Base-by-base conservation (phyloP, 345 rosid genomes). In the Hibiscus mutabilis region DNA sequence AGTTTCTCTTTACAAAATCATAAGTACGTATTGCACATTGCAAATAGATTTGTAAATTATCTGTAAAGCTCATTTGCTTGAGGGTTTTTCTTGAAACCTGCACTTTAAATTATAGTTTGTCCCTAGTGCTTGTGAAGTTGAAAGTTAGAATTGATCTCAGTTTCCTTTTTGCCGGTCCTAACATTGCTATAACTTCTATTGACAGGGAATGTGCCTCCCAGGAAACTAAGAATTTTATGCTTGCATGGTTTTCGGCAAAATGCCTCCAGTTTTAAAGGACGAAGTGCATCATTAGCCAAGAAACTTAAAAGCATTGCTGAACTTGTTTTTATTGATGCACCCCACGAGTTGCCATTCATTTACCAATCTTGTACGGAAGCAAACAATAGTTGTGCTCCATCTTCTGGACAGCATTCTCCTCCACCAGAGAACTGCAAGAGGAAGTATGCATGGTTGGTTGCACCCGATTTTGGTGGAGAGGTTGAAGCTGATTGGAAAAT, bases 161-260 rank as follows among this genome's bases (percentile, higher is more conserved):
- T 52, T 69, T 51, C 24, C 22, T 9, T 55, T 18, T 27, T 8
- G 7, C 24, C 4, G 52, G 33, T 49, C 49, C 68, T 76, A 62
- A 75, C 33, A 8, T 42, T 7, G 64, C 65, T 31, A 10, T 47
- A 58, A 66, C 56, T 49, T 13, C 18, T 74, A 5, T 46, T 2
- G 42, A 46, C 84, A 89, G 91, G 83, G 62, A 79, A 49, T 6
- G 61, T 27, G 4, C 40, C 78, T 65, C 82, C 81, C 22, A 83
- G 84, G 78, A 95, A 90, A 77, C 84, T 92, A 69, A 87, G 87
- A 80, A 89, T 92, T 75, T 80, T 92, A 74, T 95, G 99, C 84
- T 79, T 95, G 80, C 99, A 95, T 24, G 99, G 99, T 67, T 95
- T 92, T 82, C 83, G 98, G 78, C 98, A 95, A 77, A 95, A 87